A percentile compares a stretch with the other conserved stretches of the same genome.
Evolutionary conservation across 495 filamentous ascomycete species (phyloP).

Genomic region (Tuber calosporum): DNA sequence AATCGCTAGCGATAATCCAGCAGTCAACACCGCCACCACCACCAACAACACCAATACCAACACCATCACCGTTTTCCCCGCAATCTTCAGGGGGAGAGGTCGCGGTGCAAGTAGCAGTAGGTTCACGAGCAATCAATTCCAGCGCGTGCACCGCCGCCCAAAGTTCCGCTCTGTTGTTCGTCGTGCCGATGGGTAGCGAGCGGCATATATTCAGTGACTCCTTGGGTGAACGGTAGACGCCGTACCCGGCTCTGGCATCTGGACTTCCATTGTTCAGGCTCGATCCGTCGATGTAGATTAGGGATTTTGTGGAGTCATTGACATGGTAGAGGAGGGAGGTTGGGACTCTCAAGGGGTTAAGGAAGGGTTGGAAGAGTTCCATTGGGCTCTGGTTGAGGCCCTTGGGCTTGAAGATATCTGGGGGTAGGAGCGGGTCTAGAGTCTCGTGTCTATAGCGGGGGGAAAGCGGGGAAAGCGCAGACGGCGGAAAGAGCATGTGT

Average conservation of each 20-base stretch:
- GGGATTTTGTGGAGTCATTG: not conserved
- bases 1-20: constrained; percentile 1
- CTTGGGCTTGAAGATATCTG: not conserved
- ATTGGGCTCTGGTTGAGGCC: not conserved
- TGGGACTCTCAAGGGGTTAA: not conserved
- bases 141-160: not conserved
- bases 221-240: not conserved
- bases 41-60: not conserved
- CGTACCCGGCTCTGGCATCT: not conserved
- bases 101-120: not conserved
- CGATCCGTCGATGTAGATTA: not conserved
- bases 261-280: not conserved
- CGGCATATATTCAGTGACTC: not conserved
- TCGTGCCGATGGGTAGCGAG: not conserved
- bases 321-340: not conserved
- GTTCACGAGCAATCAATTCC: not conserved
- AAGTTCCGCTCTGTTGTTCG: not conserved
- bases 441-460: not conserved
- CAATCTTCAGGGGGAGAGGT: not conserved
- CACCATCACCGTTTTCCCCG: not conserved
- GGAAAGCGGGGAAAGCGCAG: not conserved
- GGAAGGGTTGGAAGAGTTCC: not conserved
- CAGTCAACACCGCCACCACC: not conserved
- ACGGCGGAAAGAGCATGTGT: not conserved
- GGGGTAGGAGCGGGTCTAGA: not conserved